Evolutionary conservation across 2,329 filamentous ascomycete species (phyloP), one percentile per base, ranked within the genome.

Genomic region (Penicillium sp.): DNA sequence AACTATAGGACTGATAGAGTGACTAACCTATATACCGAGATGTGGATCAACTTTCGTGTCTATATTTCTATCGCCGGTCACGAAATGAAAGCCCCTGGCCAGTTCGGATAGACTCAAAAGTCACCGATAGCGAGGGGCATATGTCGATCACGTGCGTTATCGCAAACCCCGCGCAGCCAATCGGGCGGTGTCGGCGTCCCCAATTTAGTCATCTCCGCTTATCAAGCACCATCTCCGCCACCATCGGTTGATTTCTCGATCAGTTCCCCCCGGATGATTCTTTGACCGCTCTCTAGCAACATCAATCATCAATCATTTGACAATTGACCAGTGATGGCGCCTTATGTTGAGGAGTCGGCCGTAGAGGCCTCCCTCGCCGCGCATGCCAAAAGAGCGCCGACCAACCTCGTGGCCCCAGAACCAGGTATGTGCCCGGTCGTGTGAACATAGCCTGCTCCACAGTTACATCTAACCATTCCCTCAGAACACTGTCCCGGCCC

Each of bases 401-500:
- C 52, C 25, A 84, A 91, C 64, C 89, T 99, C 55, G 90, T 98
- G 64, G 95, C 95, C 20, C 94, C 95, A 42, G 93, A 98, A 74
- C 94, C 94, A 72, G 85, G 84, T 85, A 78, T 55, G 72, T 57
- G 41, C 25, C 51, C 53, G 59, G 14, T 11, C 38, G 43, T 55
- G 47, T 49, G 53, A 49, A 17, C 6, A 45, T 34, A 45, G 28
- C 20, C 8, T 14, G 12, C 38, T 42, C 14, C 28, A 35, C 12
- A 49, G 5, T 54, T 17, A 20, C 41, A 28, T 54, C 55, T 63
- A 54, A 64, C 42, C 45, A 11, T 4, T 14, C 15, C 38, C 17
- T 12, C 55, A 80, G 92, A 98, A 78, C 93, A 98, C 81, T 99
- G 95, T 72, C 94, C 94, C 3, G 95, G 95, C 0, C 95, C 79